A percentile compares a stretch with the other conserved stretches of the same genome.
phyloP scores from a whole-genome alignment of 2,329 filamentous ascomycete species.

The Microascus cirrosus region DNA sequence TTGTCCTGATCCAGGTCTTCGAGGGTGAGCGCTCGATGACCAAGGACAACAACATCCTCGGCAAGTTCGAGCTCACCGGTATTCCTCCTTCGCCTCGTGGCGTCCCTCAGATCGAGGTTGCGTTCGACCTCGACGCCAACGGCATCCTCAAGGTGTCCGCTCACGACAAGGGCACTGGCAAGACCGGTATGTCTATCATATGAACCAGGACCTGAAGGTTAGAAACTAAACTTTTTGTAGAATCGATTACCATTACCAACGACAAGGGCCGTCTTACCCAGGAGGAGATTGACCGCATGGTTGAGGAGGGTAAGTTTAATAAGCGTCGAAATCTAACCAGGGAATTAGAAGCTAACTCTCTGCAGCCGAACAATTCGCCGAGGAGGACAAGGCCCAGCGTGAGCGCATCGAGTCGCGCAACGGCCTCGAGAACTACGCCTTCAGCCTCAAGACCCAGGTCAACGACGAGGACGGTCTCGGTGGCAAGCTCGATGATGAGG shows the following conservation, averaged over 20 bases:
- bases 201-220: background rate
- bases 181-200: slow-evolving; percentile 34
- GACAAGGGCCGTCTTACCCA: slow-evolving; percentile 95
- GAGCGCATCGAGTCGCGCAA: slow-evolving; percentile 96
- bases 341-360: no score
- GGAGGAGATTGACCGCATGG: slow-evolving; percentile 99
- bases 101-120: slow-evolving; percentile 96
- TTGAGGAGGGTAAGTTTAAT: slow-evolving; percentile 49
- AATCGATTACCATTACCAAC: slow-evolving; percentile 94
- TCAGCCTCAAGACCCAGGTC: slow-evolving; percentile 98
- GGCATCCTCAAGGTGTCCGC: slow-evolving; percentile 96
- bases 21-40: slow-evolving; percentile 92
- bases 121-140: slow-evolving; percentile 96
- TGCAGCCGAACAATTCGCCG: slow-evolving; percentile 85
- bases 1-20: slow-evolving; percentile 89
- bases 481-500: slow-evolving; percentile 96
- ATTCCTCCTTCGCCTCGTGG: slow-evolving; percentile 93
- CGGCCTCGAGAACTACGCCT: slow-evolving; percentile 96
- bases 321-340: no score
- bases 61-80: slow-evolving; percentile 95
- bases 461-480: slow-evolving; percentile 94
- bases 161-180: slow-evolving; percentile 95
- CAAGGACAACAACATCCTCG: slow-evolving; percentile 93
- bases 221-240: background rate
- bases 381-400: slow-evolving; percentile 97